Base-by-base conservation (phyloP, 495 filamentous ascomycete genomes). In the Jackrogersella multiformis region DNA sequence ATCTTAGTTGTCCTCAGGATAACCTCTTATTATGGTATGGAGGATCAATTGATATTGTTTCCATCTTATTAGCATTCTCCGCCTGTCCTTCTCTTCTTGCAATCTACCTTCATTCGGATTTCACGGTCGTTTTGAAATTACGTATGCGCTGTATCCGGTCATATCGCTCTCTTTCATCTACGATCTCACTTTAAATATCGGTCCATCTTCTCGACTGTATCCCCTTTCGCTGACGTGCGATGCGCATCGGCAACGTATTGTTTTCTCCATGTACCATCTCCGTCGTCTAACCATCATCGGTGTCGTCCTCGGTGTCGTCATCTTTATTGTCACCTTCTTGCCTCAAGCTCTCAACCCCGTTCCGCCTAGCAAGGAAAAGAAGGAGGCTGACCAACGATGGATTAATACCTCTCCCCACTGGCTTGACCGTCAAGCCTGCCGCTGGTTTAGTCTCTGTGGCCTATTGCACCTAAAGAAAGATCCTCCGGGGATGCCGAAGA, bases 341-440 rank as follows among this genome's bases (percentile, higher is more conserved):
- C 81, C 81, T 24, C 68, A 64, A 21, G 30, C 71, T 6, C 76
- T 84, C 55, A 80, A 83, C 36, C 81, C 81, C n/a, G 77, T 77
- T 2, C 71, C 71, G 2, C 79, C 77, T 7, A 74, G 75, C 57
- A 71, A 78, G 34, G 77, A 80, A 57, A 79, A 79, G 70, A 73
- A 71, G n/a, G 76, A 80, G 61, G 86, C 90, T 63, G 89, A 94
- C 76, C 71, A 74, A 45, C 74, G 72, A 70, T 95, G 90, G 91
- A 86, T 95, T 30, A 86, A 88, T 15, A 88, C 84, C 4, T 91
- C 89, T 6, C 83, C 83, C 23, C 87, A 86, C 55, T 93, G 89
- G 89, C 61, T 90, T 45, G 90, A 94, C 71, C 84, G 90, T 63
- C 89, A 91, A 66, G 79, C 86, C 13, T 94, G 92, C 68, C 87